Conservation (phyloP, 2,329 filamentous ascomycete genomes). For the Myotisia sp. region DNA sequence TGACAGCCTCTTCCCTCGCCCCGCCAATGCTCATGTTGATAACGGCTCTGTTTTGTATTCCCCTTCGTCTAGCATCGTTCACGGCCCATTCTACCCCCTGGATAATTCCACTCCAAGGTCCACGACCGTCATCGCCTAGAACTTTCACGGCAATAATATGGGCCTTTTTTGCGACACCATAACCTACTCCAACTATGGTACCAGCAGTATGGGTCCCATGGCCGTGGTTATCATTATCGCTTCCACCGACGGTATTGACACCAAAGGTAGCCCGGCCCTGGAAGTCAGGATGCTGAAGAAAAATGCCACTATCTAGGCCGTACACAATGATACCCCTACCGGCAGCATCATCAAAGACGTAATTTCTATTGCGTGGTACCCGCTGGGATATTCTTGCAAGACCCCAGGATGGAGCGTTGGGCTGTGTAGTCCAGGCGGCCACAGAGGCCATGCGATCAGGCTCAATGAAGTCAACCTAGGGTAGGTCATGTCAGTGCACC, state of each 20-base stretch:
- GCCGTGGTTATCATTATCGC: constrained; percentile 16
- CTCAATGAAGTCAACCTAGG: constrained; percentile 13
- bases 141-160: constrained; percentile 36
- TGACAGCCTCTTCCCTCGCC: constrained; percentile 21
- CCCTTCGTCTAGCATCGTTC: constrained; percentile 20
- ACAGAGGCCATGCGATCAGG: constrained; percentile 4
- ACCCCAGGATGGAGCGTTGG: constrained; percentile 21
- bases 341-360: constrained; percentile 24
- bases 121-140: constrained; percentile 33
- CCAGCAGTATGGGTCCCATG: constrained; percentile 30
- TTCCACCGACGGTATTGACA: constrained; percentile 18
- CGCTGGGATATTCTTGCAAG: constrained; percentile 23
- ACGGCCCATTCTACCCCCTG: constrained; percentile 33
- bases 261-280: constrained; percentile 24
- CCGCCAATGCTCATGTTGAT: constrained; percentile 28
- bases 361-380: constrained; percentile 15
- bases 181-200: constrained; percentile 22
- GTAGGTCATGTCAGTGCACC: neutral
- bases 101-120: constrained; percentile 34
- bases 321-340: constrained; percentile 25
- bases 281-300: constrained; percentile 22
- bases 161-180: constrained; percentile 27
- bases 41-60: constrained; percentile 18
- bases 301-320: constrained; percentile 27
- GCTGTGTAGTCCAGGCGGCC: constrained; percentile 9